Evolutionary conservation across 257 asterid species (phyloP).

Genomic region (Solanum pinnatisectum): DNA sequence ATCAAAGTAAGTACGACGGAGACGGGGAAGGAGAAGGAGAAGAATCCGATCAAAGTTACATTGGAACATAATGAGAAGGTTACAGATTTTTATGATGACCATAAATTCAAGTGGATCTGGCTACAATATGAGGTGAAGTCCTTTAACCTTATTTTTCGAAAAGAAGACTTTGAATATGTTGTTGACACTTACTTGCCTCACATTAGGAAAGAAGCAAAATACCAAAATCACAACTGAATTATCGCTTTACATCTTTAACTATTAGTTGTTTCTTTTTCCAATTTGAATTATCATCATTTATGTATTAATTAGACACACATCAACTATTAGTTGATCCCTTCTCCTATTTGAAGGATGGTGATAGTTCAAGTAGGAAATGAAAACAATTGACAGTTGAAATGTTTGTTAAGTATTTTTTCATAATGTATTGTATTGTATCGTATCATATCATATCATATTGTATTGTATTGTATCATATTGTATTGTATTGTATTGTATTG

Average conservation of each 20-base stretch:
- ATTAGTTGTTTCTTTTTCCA: too few species aligned
- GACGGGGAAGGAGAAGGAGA: background rate
- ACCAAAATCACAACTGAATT: background rate
- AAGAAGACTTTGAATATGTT: background rate
- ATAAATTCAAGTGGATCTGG: background rate
- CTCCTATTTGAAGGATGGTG: background rate
- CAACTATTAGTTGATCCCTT: background rate
- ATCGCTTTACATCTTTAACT: background rate
- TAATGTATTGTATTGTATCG: too few species aligned
- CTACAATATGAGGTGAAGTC: background rate
- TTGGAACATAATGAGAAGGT: conserved; percentile 1
- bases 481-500: too few species aligned
- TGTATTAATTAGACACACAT: background rate
- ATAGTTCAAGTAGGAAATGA: background rate
- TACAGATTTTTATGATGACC: background rate
- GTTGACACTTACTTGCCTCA: background rate
- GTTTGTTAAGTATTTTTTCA: too few species aligned
- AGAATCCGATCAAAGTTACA: background rate
- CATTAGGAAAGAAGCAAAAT: background rate
- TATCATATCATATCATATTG: too few species aligned
- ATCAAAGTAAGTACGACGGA: background rate
- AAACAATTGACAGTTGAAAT: background rate
- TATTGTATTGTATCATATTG: too few species aligned
- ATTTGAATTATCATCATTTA: too few species aligned
- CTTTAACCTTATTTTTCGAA: background rate